Evolutionary conservation across 345 rosid genomes (phyloP), one percentile per base, ranked within the genome.

Genomic region (Populus simonii): DNA sequence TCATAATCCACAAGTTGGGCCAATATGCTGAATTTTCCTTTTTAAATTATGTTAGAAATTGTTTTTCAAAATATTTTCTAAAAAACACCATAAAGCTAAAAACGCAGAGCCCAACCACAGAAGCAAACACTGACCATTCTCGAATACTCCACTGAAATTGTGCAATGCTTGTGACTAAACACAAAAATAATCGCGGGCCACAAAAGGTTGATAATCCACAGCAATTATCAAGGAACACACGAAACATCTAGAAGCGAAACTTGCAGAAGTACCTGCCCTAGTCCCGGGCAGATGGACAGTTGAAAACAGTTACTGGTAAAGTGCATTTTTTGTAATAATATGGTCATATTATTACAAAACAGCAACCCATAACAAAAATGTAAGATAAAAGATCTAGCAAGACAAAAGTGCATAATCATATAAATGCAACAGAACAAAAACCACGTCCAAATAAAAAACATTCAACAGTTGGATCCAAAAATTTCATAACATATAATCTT

Each of bases 401-500:
- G 51, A 45, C 13, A 3, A n/a, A n/a, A 59, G n/a, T 0, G 11
- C 5, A 11, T 59, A 59, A 10, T 59, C 29, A 59, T 4, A n/a
- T 11, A 59, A 59, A 51, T 23, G 35, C 11, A 55, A 36, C 51
- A 15, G 6, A 68, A 4, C 16, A 20, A 15, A 12, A 69, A 39
- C 2, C 38, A 76, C 15, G 55, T 76, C 67, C 72, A 36, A 8
- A 70, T 53, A 31, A 38, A 76, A 73, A 68, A 75, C 66, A 75
- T 62, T 75, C 25, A 7, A 74, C 31, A 75, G 63, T 51, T 16
- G 67, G 35, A 68, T 39, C 63, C 79, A 76, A 73, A 73, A 66
- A 73, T 71, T 63, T 51, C 71, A 15, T 66, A 38, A 73, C 29
- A 65, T n/a, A 35, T 51, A 73, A 55, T 55, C 61, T 41, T 8